phyloP scores from a whole-genome alignment of 2,329 filamentous ascomycete species.

The Exophiala xenobiotica region DNA sequence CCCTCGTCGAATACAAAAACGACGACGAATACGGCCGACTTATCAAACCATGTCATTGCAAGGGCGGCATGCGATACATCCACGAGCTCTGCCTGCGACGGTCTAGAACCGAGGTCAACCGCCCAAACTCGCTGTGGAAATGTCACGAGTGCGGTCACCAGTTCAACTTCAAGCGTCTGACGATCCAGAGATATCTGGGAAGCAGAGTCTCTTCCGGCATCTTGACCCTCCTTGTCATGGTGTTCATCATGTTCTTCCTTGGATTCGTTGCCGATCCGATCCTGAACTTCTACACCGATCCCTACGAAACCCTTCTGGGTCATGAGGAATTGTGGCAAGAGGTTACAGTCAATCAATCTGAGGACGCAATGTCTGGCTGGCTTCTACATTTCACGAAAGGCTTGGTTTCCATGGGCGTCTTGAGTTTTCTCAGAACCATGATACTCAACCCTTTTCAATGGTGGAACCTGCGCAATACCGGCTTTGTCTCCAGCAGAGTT shows the following conservation, averaged over 20 bases:
- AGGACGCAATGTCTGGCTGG: slow-evolving; percentile 60
- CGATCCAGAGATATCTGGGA: slow-evolving; percentile 51
- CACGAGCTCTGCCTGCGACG: slow-evolving; percentile 84
- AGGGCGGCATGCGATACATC: slow-evolving; percentile 88
- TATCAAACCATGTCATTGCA: slow-evolving; percentile 88
- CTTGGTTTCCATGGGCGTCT: slow-evolving; percentile 79
- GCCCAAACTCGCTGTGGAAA: slow-evolving; percentile 29
- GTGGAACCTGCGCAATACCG: slow-evolving; percentile 68
- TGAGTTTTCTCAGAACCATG: slow-evolving; percentile 81
- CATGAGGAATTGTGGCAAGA: slow-evolving; percentile 39
- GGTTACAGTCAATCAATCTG: slow-evolving; percentile 17
- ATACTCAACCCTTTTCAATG: slow-evolving; percentile 71
- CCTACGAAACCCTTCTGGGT: slow-evolving; percentile 57
- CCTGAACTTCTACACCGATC: slow-evolving; percentile 83
- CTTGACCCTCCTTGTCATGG: slow-evolving; percentile 70
- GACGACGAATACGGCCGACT: slow-evolving; percentile 71
- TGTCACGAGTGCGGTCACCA: slow-evolving; percentile 30
- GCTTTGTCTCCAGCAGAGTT: slow-evolving; percentile 41
- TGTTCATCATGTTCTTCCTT: slow-evolving; percentile 72
- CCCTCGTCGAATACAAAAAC: slow-evolving; percentile 68
- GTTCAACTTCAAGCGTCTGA: slow-evolving; percentile 31
- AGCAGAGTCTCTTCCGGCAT: slow-evolving; percentile 65
- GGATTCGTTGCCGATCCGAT: slow-evolving; percentile 93
- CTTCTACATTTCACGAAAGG: slow-evolving; percentile 83
- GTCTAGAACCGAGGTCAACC: slow-evolving; percentile 75